Percentiles rank a stretch among this genome's conserved stretches.
Evolutionary conservation across 2,329 filamentous ascomycete genomes (phyloP).

Genomic region (Colletotrichum godetiae): DNA sequence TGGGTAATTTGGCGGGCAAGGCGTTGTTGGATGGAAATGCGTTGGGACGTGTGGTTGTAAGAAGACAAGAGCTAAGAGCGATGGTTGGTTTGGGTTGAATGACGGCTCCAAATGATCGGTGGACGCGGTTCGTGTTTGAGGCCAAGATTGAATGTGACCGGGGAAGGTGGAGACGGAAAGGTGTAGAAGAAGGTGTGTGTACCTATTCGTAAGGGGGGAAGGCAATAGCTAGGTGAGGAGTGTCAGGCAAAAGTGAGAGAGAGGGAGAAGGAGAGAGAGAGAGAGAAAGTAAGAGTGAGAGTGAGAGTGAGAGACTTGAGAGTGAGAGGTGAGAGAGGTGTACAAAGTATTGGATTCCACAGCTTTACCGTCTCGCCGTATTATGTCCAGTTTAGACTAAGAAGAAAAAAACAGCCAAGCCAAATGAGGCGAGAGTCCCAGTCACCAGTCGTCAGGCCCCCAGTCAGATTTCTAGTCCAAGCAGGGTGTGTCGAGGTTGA

Average conservation of each 20-base stretch:
- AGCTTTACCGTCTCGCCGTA: neutral
- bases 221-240: neutral
- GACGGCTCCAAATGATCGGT: constrained; percentile 7
- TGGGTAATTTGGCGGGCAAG: neutral
- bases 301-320: neutral
- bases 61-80: constrained; percentile 23
- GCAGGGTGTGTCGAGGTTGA: neutral
- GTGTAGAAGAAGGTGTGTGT: constrained; percentile 4
- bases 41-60: constrained; percentile 20
- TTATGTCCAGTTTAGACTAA: constrained; percentile 13
- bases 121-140: constrained; percentile 34
- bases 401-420: neutral
- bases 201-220: neutral
- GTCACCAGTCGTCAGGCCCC: neutral
- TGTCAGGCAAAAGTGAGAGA: neutral
- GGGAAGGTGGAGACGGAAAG: constrained; percentile 16
- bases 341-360: constrained; percentile 1
- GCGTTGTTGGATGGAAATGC: constrained; percentile 4
- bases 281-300: no score
- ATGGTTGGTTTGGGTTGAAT: neutral
- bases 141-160: constrained; percentile 28
- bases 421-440: constrained; percentile 16
- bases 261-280: no score
- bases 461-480: constrained; percentile 11
- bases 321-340: neutral